A percentile compares a stretch with the other conserved stretches of the same genome.
Evolutionary conservation across 768 basidiomycete species (phyloP).

Genomic region (Tylopilus felleus): DNA sequence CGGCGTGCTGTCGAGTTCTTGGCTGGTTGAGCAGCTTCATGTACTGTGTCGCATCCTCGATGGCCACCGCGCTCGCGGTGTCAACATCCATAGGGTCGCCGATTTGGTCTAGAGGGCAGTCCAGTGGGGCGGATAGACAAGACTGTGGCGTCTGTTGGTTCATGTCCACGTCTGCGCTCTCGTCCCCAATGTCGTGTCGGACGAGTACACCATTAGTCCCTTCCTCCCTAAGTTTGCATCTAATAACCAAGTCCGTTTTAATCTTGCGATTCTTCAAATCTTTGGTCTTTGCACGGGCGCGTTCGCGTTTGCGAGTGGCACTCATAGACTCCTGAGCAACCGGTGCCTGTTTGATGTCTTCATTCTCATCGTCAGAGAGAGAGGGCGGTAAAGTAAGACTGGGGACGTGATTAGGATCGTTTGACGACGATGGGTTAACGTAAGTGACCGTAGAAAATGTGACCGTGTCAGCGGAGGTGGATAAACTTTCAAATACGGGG

Average conservation of each 20-base stretch:
- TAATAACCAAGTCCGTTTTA: constrained; percentile 31
- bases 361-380: constrained; percentile 36
- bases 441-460: constrained; percentile 24
- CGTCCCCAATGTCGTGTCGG: constrained; percentile 55
- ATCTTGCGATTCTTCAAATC: constrained; percentile 56
- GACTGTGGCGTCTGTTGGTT: constrained; percentile 32
- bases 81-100: constrained; percentile 17
- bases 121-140: constrained; percentile 21
- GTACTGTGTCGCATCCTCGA: background rate
- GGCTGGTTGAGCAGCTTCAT: constrained; percentile 1
- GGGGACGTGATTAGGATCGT: constrained; percentile 18
- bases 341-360: constrained; percentile 7
- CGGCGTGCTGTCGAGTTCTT: background rate
- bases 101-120: constrained; percentile 5
- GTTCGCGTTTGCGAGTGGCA: constrained; percentile 33
- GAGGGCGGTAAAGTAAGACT: constrained; percentile 22
- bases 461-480: constrained; percentile 15
- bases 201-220: constrained; percentile 47
- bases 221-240: constrained; percentile 27
- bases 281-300: constrained; percentile 50
- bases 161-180: constrained; percentile 60
- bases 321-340: constrained; percentile 17
- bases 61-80: background rate
- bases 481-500: constrained; percentile 34
- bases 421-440: constrained; percentile 21